phyloP scores from a whole-genome alignment of 2,329 filamentous ascomycete genomes.

The Phaeosphaeriaceae sp. region DNA sequence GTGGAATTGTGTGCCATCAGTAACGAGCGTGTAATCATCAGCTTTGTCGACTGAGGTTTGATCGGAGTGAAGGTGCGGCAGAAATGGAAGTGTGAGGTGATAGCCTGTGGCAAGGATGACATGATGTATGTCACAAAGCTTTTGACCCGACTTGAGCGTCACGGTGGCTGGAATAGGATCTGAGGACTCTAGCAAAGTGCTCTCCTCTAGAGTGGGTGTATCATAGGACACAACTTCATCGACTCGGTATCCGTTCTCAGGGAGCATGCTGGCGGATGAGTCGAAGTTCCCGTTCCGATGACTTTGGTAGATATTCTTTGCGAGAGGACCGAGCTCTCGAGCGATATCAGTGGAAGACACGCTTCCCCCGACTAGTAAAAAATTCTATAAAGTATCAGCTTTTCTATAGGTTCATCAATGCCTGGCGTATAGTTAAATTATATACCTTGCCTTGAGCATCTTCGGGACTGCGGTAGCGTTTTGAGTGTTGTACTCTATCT shows the following conservation, averaged over 20 bases:
- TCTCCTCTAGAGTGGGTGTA: background rate
- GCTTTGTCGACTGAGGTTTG: constrained; percentile 54
- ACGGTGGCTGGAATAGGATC: constrained; percentile 58
- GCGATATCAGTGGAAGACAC: constrained; percentile 63
- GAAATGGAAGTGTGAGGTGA: constrained; percentile 70
- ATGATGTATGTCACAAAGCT: constrained; percentile 63
- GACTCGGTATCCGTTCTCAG: constrained; percentile 60
- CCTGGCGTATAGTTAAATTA: background rate
- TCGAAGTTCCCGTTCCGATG: constrained; percentile 68
- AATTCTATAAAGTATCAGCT: constrained; percentile 51
- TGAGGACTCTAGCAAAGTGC: constrained; percentile 11
- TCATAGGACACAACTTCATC: constrained; percentile 60
- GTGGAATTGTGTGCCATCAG: constrained; percentile 67
- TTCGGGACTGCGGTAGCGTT: constrained; percentile 56
- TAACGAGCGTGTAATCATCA: constrained; percentile 63
- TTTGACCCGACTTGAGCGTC: constrained; percentile 60
- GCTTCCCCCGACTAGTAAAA: constrained; percentile 63
- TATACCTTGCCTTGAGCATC: constrained; percentile 61
- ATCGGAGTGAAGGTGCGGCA: constrained; percentile 60
- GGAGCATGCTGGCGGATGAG: constrained; percentile 60
- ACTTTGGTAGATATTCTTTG: constrained; percentile 59
- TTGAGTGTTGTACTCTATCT: constrained; percentile 57
- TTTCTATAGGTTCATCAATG: background rate
- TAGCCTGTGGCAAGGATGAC: constrained; percentile 74
- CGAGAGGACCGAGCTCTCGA: constrained; percentile 56